Percentiles rank a stretch among this genome's conserved stretches.
phyloP scores from a whole-genome alignment of 2,329 filamentous ascomycete species.

The Alternaria metachromatica region DNA sequence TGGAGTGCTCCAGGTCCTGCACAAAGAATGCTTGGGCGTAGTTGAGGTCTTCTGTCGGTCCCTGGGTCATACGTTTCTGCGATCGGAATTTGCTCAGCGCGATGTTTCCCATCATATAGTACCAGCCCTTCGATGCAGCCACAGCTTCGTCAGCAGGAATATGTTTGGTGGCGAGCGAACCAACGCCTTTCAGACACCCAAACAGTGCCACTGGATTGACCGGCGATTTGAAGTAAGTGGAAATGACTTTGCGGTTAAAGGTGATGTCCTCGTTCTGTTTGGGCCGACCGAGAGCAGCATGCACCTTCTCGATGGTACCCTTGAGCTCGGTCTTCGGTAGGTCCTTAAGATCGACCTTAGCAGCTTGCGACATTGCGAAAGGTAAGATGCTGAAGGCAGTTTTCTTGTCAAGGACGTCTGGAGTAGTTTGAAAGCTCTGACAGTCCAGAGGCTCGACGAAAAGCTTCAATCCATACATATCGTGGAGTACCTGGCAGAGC shows the following conservation, averaged over 20 bases:
- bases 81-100: conserved; percentile 84
- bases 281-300: conserved; percentile 78
- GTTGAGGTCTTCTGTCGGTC: conserved; percentile 82
- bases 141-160: conserved; percentile 70
- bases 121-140: conserved; percentile 86
- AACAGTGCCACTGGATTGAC: conserved; percentile 83
- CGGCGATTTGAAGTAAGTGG: conserved; percentile 79
- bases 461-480: conserved; percentile 48
- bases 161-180: conserved; percentile 52
- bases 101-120: conserved; percentile 87
- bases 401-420: conserved; percentile 75
- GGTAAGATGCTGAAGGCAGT: conserved; percentile 84
- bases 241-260: conserved; percentile 86
- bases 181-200: conserved; percentile 78
- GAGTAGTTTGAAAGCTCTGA: conserved; percentile 75
- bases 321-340: conserved; percentile 90
- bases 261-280: conserved; percentile 81
- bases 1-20: conserved; percentile 81
- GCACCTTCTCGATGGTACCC: conserved; percentile 89
- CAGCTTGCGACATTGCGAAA: conserved; percentile 80
- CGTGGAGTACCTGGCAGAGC: conserved; percentile 69
- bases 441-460: conserved; percentile 46
- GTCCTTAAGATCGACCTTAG: conserved; percentile 87
- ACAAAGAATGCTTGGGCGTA: conserved; percentile 80
- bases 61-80: conserved; percentile 78